Percentiles rank a stretch among this genome's conserved stretches.
Evolutionary conservation across 1,284 basidiomycete species (phyloP).

Genomic region (Tylopilus orsonianus): DNA sequence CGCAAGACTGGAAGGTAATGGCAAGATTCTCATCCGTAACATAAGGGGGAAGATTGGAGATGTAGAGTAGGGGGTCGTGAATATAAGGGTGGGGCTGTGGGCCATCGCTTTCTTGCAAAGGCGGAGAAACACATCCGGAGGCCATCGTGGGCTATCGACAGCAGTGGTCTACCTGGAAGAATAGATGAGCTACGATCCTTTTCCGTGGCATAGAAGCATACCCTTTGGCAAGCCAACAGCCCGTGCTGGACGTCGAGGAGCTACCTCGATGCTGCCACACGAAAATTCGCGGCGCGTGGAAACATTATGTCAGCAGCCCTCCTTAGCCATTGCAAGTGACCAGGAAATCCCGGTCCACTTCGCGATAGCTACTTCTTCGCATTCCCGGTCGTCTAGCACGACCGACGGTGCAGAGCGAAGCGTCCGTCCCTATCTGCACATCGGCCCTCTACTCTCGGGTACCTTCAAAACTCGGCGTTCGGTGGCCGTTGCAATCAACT

Average conservation of each 20-base stretch:
- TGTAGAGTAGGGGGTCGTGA: constrained; percentile 75
- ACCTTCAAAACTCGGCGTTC: too few relatives aligned
- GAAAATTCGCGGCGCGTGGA: constrained; percentile 35
- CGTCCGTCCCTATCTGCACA: too few relatives aligned
- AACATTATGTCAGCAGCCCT: constrained; percentile 35
- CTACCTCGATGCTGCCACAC: constrained; percentile 20
- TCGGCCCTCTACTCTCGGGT: too few relatives aligned
- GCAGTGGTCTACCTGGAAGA: constrained; percentile 19
- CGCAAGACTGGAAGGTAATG: constrained; percentile 64
- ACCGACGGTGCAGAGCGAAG: too few relatives aligned
- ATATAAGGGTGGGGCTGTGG: constrained; percentile 67
- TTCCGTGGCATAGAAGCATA: constrained; percentile 12
- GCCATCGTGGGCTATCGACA: constrained; percentile 37
- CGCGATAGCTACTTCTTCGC: too few relatives aligned
- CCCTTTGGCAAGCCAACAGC: constrained; percentile 32
- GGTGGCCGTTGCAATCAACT: too few relatives aligned
- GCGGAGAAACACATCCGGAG: constrained; percentile 37
- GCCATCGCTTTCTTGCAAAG: constrained; percentile 32
- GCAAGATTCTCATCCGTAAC: constrained; percentile 75
- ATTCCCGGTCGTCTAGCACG: too few relatives aligned
- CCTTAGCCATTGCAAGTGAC: too few relatives aligned
- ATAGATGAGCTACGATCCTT: not conserved
- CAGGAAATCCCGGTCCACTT: too few relatives aligned
- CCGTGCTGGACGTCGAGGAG: constrained; percentile 33
- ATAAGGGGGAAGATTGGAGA: constrained; percentile 68